Evolutionary conservation across 2,329 filamentous ascomycete species (phyloP).

Genomic region (Penicillium sp.): DNA sequence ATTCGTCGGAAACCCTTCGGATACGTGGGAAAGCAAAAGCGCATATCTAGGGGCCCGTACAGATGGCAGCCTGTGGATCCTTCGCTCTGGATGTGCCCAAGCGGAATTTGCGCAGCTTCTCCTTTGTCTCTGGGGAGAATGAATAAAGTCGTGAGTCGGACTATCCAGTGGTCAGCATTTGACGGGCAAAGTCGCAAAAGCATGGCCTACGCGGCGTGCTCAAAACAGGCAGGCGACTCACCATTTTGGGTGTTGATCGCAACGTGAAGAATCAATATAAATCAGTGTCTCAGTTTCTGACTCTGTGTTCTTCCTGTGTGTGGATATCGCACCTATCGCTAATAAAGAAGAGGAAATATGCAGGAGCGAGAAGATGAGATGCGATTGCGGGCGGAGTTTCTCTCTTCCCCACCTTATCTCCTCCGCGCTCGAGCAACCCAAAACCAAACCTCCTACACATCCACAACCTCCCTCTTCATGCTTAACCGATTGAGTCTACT

Average conservation of each 20-base stretch:
- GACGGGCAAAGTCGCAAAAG: background rate
- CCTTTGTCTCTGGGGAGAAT: conserved; percentile 85
- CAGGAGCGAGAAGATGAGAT: conserved; percentile 10
- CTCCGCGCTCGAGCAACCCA: conserved; percentile 9
- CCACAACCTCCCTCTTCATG: conserved; percentile 51
- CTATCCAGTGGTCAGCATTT: conserved; percentile 29
- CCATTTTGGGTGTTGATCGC: conserved; percentile 1
- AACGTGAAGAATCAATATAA: background rate
- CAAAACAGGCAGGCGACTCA: background rate
- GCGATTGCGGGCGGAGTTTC: conserved; percentile 22
- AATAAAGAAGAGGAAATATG: background rate
- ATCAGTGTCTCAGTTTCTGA: background rate
- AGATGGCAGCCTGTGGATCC: conserved; percentile 86
- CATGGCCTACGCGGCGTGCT: background rate
- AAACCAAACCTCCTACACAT: conserved; percentile 1
- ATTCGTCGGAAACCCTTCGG: background rate
- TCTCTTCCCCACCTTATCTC: conserved; percentile 16
- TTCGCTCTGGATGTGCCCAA: conserved; percentile 83
- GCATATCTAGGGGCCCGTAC: conserved; percentile 55
- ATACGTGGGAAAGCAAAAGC: background rate
- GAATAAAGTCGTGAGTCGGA: conserved; percentile 89
- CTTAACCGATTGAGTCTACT: conserved; percentile 71
- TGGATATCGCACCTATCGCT: background rate
- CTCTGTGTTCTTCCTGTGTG: background rate
- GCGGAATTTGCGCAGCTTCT: conserved; percentile 90